Percentiles rank a stretch among this genome's conserved stretches.
These are phyloP conservation scores for Neopestalotiopsis sp. DNA, from an alignment of 2,329 filamentous ascomycete species.

Conservation along the genomic window DNA sequence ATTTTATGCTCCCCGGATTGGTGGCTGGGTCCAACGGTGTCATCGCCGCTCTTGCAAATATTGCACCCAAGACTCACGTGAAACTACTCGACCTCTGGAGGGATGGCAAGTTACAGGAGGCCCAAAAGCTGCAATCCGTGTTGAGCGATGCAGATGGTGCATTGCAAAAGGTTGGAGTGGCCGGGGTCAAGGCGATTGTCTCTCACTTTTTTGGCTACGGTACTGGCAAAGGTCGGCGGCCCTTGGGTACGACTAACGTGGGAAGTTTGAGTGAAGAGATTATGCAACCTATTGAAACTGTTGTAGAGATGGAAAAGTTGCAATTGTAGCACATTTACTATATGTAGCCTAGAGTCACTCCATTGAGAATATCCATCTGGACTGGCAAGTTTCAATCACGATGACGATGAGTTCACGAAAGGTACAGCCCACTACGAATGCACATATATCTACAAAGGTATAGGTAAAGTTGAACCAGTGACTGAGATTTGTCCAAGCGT, in stretches of 20 bases:
- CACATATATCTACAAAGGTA: too few relatives aligned
- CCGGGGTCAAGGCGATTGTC: conserved; percentile 50
- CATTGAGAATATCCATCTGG: too few relatives aligned
- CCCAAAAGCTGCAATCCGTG: conserved; percentile 41
- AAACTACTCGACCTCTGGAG: conserved; percentile 65
- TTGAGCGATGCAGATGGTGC: conserved; percentile 49
- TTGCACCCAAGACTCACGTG: conserved; percentile 68
- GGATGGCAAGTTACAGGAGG: conserved; percentile 47
- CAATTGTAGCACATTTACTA: too few relatives aligned
- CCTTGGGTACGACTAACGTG: neutral
- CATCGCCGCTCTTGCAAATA: conserved; percentile 73
- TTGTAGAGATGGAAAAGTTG: too few relatives aligned
- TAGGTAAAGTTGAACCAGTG: too few relatives aligned
- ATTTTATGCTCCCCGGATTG: conserved; percentile 73
- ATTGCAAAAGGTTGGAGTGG: conserved; percentile 48
- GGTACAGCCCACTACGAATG: too few relatives aligned
- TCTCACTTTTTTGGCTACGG: conserved; percentile 42
- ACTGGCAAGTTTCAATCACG: too few relatives aligned
- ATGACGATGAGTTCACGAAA: too few relatives aligned
- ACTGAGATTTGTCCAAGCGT: too few relatives aligned
- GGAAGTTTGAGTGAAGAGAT: too few relatives aligned
- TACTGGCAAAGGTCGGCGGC: conserved; percentile 39
- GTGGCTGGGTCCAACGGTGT: conserved; percentile 72
- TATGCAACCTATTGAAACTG: too few relatives aligned
- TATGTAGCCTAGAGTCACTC: too few relatives aligned